phyloP scores from a whole-genome alignment of 495 filamentous ascomycete species.

The Aspergillus bertholletiae region DNA sequence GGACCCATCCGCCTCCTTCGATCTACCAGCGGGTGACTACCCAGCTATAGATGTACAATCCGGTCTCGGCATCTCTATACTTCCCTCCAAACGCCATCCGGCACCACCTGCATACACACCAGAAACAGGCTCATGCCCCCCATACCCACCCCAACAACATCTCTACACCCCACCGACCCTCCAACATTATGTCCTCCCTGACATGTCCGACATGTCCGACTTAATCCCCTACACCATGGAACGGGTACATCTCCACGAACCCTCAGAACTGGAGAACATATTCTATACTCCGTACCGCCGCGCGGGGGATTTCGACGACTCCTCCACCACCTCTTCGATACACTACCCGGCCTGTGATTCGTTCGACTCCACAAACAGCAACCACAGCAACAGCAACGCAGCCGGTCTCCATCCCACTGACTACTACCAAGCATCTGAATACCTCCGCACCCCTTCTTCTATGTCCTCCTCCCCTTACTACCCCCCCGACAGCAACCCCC shows the following conservation, averaged over 20 bases:
- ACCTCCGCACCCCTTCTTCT: no score
- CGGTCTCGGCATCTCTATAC: neutral
- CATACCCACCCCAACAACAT: neutral
- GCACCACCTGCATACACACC: neutral
- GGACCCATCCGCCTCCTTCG: neutral
- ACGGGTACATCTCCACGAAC: neutral
- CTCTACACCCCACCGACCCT: neutral
- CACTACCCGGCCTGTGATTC: neutral
- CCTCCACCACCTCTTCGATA: no score
- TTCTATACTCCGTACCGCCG: no score
- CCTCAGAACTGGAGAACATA: neutral
- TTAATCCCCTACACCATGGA: conserved; percentile 1
- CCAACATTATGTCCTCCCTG: neutral
- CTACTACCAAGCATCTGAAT: neutral
- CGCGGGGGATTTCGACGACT: no score
- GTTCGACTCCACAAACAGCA: neutral
- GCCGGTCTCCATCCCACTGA: neutral
- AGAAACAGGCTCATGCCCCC: neutral
- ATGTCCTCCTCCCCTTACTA: no score
- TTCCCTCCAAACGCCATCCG: neutral
- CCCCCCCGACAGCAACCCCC: no score
- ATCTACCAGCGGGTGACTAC: neutral
- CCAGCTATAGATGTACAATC: neutral
- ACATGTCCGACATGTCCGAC: neutral
- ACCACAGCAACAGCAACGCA: no score